Base-by-base conservation (phyloP, 2,329 filamentous ascomycete genomes). In the Diaporthe amygdali region DNA sequence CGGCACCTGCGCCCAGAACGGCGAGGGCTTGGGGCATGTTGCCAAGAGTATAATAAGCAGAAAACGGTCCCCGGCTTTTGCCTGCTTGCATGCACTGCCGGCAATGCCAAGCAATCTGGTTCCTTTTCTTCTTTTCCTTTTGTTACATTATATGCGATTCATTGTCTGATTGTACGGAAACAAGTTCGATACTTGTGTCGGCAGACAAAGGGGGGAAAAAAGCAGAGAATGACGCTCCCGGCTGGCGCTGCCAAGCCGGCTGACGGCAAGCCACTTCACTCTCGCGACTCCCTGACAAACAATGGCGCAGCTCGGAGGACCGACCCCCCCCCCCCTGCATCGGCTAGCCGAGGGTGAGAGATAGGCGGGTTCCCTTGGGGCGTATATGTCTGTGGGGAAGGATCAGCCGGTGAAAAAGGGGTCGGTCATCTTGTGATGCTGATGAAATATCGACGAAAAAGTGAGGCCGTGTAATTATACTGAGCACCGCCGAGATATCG, bases 251-350 rank as follows among this genome's bases (percentile, higher is more conserved):
- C 59, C 59, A 64, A 64, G 59, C 59, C 59, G 59, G 59, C 44
- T 49, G n/a, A 20, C 59, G 59, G 59, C 59, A 64, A 49, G 32
- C 41, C 59, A 64, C 59, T 63, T n/a, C n/a, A n/a, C n/a, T n/a
- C n/a, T n/a, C n/a, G n/a, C 59, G 41, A 5, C 10, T n/a, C 37
- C 54, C n/a, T 34, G 39, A 44, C 56, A 12, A 46, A 44, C 56
- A 12, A 46, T 32, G 56, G 59, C 41, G 59, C 56, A 63, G 56
- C 54, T 59, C 27, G 39, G 20, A 6, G 10, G 27, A 14, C 20
- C 7, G 4, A 22, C 5, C 20, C n/a, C n/a, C n/a, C 17, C 12
- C 27, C 59, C 59, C 59, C 59, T 59, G 37, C 55, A 59, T 59
- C 55, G 25, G 55, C 15, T 56, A 56, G 54, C 54, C 54, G 55